Evolutionary conservation across 2,329 filamentous ascomycete genomes (phyloP), one percentile per base, ranked within the genome.

Genomic region (Hypoxylon sp.): DNA sequence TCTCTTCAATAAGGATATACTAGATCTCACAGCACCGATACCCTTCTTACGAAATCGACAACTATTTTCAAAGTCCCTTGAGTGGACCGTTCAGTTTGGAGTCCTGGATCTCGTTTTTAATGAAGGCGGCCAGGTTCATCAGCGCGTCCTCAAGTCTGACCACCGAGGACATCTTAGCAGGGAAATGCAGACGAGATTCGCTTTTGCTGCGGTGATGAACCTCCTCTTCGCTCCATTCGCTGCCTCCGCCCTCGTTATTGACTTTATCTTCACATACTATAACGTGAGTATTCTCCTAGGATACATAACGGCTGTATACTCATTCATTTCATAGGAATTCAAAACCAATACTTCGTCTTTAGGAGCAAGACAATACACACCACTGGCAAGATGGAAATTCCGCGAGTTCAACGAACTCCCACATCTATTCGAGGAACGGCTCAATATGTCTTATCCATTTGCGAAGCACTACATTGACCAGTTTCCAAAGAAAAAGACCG

Each of bases 341-440:
- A 94, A 97, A 80, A 97, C 94, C 76, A 97, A 98, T 69, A 95
- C 93, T 0, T 90, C 93, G 0, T 91, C 94, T 69, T 88, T 97
- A 39, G 92, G 93, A n/a, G 91, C 93, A 15, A 90, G 96, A 44
- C 91, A 94, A 72, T 99, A 98, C 77, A 98, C 95, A 0, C 93
- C 94, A 1, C 87, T 97, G 55, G 96, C 96, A 0, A 92, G 97
- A 78, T 99, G 96, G 96, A 98, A 98, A 75, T 98, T 99, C 70
- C 91, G 96, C 52, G 95, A 98, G 78, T 99, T 98, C 85, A 99
- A 99, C 75, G 96, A 99, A 79, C 86, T 99, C 0, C 91, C 92
- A 62, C 96, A 99, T 79, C 86, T 98, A 1, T 99, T 98, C 75
- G 88, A 94, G 67, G 92, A 95, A 71, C 90, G 96, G 19, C 85